These are phyloP conservation scores for Teratosphaeria gauchensis DNA, from an alignment of 2,329 filamentous ascomycete species.

Conservation along the genomic window DNA sequence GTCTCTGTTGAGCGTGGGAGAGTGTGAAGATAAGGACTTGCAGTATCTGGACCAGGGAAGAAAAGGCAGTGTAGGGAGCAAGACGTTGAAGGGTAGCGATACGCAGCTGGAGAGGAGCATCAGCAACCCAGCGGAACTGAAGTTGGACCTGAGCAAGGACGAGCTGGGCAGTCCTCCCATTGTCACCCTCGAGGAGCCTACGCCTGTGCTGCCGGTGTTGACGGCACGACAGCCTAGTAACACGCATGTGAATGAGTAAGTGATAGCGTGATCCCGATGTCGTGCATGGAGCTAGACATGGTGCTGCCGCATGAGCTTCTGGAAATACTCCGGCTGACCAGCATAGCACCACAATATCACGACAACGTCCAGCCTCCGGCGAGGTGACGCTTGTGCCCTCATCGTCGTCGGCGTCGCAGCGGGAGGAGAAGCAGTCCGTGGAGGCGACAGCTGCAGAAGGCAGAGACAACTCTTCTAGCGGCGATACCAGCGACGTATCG, in stretches of 20 bases:
- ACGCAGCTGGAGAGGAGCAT: not conserved
- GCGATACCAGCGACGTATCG: not conserved
- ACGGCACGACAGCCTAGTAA: not conserved
- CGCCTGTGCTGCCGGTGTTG: conserved; percentile 10
- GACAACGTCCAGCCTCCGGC: not conserved
- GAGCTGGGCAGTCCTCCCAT: conserved; percentile 7
- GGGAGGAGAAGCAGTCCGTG: not conserved
- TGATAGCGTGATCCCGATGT: not conserved
- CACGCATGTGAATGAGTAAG: not conserved
- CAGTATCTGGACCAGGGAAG: not conserved
- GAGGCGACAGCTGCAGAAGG: not conserved
- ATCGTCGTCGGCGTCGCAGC: not conserved
- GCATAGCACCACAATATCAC: not conserved
- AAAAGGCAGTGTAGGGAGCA: not conserved
- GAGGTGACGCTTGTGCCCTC: not conserved
- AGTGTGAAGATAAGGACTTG: conserved; percentile 7
- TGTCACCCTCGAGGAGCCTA: conserved; percentile 19
- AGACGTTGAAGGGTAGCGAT: not conserved
- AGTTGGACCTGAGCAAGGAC: not conserved
- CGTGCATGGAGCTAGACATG: not conserved
- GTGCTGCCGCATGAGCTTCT: not conserved
- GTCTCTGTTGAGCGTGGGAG: conserved; percentile 3
- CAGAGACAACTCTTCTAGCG: not conserved
- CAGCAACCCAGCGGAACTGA: conserved; percentile 1
- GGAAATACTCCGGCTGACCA: not conserved